A percentile compares a stretch with the other conserved stretches of the same genome.
Conservation (phyloP, 1,139 yeast genomes). For the Lipomyces yarrowii region DNA sequence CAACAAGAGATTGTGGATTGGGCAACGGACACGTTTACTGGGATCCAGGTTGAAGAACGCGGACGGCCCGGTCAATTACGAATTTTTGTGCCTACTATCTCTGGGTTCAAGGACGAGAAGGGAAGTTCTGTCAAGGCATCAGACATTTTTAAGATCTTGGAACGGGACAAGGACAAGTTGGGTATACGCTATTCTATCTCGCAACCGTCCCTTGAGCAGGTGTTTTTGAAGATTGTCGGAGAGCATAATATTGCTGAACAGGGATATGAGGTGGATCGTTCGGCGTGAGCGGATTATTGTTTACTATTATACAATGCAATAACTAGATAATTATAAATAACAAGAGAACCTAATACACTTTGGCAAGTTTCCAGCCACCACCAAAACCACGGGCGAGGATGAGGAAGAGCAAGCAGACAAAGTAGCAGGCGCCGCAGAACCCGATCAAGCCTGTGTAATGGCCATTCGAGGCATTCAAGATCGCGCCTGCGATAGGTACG, state of each 20-base stretch:
- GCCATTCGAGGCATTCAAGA: constrained; percentile 35
- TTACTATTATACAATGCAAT: too few relatives aligned
- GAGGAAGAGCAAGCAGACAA: constrained; percentile 13
- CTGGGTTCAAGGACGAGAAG: background rate
- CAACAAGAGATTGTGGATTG: background rate
- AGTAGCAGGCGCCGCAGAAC: constrained; percentile 28
- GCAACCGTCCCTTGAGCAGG: constrained; percentile 43
- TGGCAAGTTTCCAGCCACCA: constrained; percentile 12
- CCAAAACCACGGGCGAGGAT: constrained; percentile 17
- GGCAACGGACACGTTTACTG: constrained; percentile 4
- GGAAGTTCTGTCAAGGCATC: constrained; percentile 25
- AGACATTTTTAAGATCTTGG: constrained; percentile 37
- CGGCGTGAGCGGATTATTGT: background rate
- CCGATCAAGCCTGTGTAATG: constrained; percentile 23
- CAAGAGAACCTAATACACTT: constrained; percentile 6
- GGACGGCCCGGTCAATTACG: constrained; percentile 42
- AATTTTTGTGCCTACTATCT: constrained; percentile 35
- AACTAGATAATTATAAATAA: too few relatives aligned
- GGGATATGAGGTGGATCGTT: constrained; percentile 22
- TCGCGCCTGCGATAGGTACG: constrained; percentile 58
- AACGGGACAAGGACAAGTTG: constrained; percentile 35
- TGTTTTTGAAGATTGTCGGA: constrained; percentile 42
- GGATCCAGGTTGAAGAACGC: constrained; percentile 39
- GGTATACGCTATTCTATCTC: constrained; percentile 40
- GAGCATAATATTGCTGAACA: constrained; percentile 33